Evolutionary conservation across 139 green algal species (phyloP), one percentile per base, ranked within the genome.

Genomic region (Chlamydomonas eustigma): DNA sequence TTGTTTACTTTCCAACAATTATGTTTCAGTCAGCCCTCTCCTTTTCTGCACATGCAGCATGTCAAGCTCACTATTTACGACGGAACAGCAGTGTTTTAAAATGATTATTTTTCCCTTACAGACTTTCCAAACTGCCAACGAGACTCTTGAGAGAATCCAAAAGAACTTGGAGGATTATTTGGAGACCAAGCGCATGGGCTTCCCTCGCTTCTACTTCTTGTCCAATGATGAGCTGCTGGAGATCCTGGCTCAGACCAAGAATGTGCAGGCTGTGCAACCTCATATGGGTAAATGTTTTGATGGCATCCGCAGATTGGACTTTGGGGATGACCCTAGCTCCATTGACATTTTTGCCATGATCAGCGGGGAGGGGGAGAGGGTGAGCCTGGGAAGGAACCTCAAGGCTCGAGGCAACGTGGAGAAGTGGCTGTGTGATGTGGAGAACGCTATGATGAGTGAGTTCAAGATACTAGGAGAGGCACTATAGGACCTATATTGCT

Each of bases 271-370:
- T 1, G 92, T 95, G 38, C 92, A 95, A 83, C 90, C 90, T 35
- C 91, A 97, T 86, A 92, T 95, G 85, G 88, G 84, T 71, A 95
- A 95, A 82, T 95, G 91, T 86, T 97, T 97, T 78, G 92, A 97
- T 52, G 91, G 91, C 75, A 97, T 97, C 65, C 76, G 83, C 4
- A 76, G 81, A 2, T 86, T 97, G 1, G 89, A 95, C 82, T 95
- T 95, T 83, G 91, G 90, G 24, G 85, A 92, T 31, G 90, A 95
- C 74, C 89, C 89, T 28, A 89, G 90, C 74, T 87, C 71, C 73
- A 91, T 89, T 34, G 88, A 93, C 66, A 94, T 97, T 77, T 85
- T 86, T 65, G 90, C 88, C 8, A 95, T 97, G 88, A 78, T 94
- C 24, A 90, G 78, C 33, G 85, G 86, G 80, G 37, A 35, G 78